These are phyloP conservation scores for Stygiomarasmius scandens DNA, from an alignment of 1,284 basidiomycete species.

Conservation along the genomic window DNA sequence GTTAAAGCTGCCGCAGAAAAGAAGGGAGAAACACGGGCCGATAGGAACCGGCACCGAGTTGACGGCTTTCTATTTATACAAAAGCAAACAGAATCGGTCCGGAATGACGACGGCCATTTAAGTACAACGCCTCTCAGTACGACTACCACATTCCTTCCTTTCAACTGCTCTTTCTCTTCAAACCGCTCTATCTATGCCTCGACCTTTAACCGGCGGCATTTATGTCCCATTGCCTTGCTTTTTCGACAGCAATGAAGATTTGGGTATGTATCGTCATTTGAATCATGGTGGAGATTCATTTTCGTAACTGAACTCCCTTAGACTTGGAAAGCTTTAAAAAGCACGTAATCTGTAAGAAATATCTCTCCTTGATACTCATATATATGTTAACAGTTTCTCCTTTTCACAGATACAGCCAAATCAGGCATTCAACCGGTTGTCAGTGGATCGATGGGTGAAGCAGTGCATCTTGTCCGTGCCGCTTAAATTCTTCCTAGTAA, in stretches of 20 bases:
- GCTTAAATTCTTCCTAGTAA: neutral
- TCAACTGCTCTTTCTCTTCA: neutral
- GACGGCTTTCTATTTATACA: too few species aligned
- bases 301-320: neutral
- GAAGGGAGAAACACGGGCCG: too few species aligned
- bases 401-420: conserved; percentile 8
- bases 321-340: conserved; percentile 13
- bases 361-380: neutral
- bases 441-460: conserved; percentile 15
- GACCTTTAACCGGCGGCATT: conserved; percentile 7
- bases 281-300: too few species aligned
- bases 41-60: too few species aligned
- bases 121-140: too few species aligned
- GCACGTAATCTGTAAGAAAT: conserved; percentile 11
- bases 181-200: neutral
- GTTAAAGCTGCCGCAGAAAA: too few species aligned
- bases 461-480: conserved; percentile 13
- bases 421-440: conserved; percentile 12
- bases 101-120: too few species aligned
- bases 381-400: neutral
- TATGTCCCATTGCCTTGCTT: conserved; percentile 13
- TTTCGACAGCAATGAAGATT: conserved; percentile 11
- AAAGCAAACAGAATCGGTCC: too few species aligned
- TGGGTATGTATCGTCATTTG: neutral
- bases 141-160: neutral